Conservation (phyloP, 2,329 filamentous ascomycete genomes). For the Sporothrix protearum region DNA sequence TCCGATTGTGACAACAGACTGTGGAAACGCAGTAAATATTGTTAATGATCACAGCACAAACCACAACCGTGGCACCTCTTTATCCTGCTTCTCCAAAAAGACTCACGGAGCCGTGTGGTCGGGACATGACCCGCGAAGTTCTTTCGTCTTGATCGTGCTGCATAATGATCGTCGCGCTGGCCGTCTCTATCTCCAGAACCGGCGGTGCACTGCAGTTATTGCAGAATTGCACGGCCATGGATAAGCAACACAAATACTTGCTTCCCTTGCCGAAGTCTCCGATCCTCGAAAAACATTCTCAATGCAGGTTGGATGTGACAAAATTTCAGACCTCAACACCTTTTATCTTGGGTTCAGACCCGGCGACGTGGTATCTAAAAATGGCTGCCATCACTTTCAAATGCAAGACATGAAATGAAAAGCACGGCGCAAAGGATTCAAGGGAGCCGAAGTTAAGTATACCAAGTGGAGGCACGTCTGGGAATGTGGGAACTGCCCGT, state of each 20-base stretch:
- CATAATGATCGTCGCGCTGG: neutral
- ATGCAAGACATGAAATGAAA: neutral
- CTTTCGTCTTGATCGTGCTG: neutral
- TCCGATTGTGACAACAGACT: neutral
- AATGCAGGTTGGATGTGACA: neutral
- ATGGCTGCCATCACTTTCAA: neutral
- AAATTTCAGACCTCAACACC: neutral
- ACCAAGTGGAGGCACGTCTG: neutral
- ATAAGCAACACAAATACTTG: neutral
- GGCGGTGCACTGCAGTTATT: neutral
- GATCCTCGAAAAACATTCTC: neutral
- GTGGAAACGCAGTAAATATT: neutral
- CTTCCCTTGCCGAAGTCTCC: neutral
- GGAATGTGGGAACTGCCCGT: neutral
- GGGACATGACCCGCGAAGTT: neutral
- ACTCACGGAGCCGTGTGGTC: neutral
- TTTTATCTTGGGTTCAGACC: neutral
- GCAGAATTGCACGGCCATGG: neutral
- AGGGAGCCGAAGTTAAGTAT: neutral
- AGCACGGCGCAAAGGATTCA: neutral
- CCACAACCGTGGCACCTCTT: neutral
- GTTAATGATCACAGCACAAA: neutral
- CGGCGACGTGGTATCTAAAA: neutral
- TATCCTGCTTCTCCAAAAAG: neutral
- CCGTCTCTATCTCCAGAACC: neutral